These are phyloP conservation scores for Aureobasidium sp. DNA, from an alignment of 2,329 filamentous ascomycete species.

Conservation along the genomic window DNA sequence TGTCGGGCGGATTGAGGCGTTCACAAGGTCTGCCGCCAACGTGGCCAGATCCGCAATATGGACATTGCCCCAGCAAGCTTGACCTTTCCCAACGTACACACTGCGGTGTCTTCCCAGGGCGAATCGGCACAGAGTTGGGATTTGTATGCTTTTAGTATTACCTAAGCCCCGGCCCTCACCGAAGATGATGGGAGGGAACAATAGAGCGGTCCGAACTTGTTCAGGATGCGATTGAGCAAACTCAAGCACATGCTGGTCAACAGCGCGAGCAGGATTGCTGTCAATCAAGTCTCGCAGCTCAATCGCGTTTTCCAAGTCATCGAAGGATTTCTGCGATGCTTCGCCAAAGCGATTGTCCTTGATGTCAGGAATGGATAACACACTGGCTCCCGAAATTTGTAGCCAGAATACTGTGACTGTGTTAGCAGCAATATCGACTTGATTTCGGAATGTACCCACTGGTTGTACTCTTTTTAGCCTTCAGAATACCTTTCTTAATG, in stretches of 20 bases:
- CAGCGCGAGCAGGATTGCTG: slow-evolving; percentile 54
- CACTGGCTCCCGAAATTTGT: not conserved
- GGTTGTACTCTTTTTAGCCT: not conserved
- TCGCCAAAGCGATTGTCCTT: slow-evolving; percentile 42
- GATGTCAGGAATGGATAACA: not conserved
- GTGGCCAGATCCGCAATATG: slow-evolving; percentile 55
- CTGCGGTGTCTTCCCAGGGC: slow-evolving; percentile 47
- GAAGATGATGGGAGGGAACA: slow-evolving; percentile 62
- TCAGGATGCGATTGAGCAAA: slow-evolving; percentile 37
- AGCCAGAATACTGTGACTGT: not conserved
- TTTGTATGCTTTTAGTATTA: slow-evolving; percentile 50
- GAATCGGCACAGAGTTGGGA: slow-evolving; percentile 46
- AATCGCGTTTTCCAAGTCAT: slow-evolving; percentile 53
- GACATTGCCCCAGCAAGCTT: slow-evolving; percentile 51
- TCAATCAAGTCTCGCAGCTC: slow-evolving; percentile 49
- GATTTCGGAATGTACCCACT: not conserved
- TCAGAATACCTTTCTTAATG: not conserved
- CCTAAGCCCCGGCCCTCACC: slow-evolving; percentile 45
- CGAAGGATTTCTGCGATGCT: slow-evolving; percentile 44
- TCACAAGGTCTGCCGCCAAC: slow-evolving; percentile 47
- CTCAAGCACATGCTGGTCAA: slow-evolving; percentile 60
- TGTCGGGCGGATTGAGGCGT: not conserved
- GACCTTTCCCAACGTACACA: slow-evolving; percentile 51
- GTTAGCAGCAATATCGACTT: not conserved
- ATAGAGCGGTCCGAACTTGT: slow-evolving; percentile 52